phyloP scores from a whole-genome alignment of 805 yeast species.

The Candida mattraensis region DNA sequence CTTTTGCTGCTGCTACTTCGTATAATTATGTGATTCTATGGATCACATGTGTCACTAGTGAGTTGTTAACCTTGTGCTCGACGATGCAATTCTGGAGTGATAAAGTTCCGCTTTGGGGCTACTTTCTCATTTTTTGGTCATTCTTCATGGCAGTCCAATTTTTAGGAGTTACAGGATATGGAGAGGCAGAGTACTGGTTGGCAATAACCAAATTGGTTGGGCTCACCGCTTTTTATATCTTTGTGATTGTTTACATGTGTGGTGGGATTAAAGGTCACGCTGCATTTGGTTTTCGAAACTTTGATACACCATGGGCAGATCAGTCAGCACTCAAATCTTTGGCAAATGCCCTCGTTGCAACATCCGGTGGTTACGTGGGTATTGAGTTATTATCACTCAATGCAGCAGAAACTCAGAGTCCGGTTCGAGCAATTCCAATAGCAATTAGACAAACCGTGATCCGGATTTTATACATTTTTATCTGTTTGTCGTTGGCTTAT shows the following conservation, averaged over 20 bases:
- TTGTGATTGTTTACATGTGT: constrained; percentile 34
- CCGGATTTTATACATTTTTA: constrained; percentile 53
- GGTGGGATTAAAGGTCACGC: constrained; percentile 36
- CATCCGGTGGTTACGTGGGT: constrained; percentile 28
- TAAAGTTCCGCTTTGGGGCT: constrained; percentile 54
- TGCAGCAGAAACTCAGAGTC: constrained; percentile 63
- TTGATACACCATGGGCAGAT: constrained; percentile 16
- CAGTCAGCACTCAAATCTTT: constrained; percentile 21
- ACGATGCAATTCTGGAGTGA: constrained; percentile 51
- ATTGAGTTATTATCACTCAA: constrained; percentile 41
- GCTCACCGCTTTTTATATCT: constrained; percentile 40
- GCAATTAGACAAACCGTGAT: constrained; percentile 57
- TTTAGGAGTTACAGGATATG: constrained; percentile 51
- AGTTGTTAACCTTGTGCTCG: constrained; percentile 50
- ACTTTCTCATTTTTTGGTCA: constrained; percentile 50
- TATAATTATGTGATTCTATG: constrained; percentile 53
- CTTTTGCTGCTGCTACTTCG: constrained; percentile 52
- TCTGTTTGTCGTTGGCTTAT: constrained; percentile 52
- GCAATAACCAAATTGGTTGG: constrained; percentile 45
- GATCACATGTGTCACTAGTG: constrained; percentile 51
- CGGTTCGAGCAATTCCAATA: constrained; percentile 54
- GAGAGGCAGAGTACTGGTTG: constrained; percentile 54
- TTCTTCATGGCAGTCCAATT: constrained; percentile 50
- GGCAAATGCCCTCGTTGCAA: constrained; percentile 26
- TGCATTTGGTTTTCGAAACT: constrained; percentile 22